Evolutionary conservation across 2,329 filamentous ascomycete genomes (phyloP).

Genomic region (Beauveria caledonica): DNA sequence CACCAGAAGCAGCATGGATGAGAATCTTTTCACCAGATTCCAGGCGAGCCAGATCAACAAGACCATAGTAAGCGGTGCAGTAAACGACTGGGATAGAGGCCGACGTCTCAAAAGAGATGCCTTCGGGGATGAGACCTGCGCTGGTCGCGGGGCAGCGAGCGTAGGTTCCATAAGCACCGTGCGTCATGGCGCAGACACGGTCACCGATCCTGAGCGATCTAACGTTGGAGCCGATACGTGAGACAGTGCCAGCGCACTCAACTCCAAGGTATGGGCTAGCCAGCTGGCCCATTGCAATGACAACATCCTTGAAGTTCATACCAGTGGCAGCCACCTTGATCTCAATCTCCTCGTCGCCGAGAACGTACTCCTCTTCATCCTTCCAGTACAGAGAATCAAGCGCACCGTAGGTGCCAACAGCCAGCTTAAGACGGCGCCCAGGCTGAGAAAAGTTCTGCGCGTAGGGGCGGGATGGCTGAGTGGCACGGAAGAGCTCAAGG

Average conservation of each 20-base stretch:
- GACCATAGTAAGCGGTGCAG: conserved; percentile 31
- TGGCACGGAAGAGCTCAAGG: conserved; percentile 20
- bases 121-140: conserved; percentile 29
- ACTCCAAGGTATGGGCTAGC: conserved; percentile 26
- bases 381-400: conserved; percentile 34
- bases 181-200: conserved; percentile 52
- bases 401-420: conserved; percentile 30
- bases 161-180: conserved; percentile 26
- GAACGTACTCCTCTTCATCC: conserved; percentile 22
- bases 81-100: conserved; percentile 34
- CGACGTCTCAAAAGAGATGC: conserved; percentile 28
- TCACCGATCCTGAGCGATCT: conserved; percentile 60
- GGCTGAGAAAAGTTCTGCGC: conserved; percentile 30
- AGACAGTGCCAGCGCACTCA: conserved; percentile 32
- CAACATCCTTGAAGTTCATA: conserved; percentile 39
- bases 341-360: conserved; percentile 31
- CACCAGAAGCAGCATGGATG: conserved; percentile 31
- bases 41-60: conserved; percentile 31
- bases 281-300: conserved; percentile 34
- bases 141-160: conserved; percentile 25
- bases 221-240: conserved; percentile 50
- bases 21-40: conserved; percentile 30
- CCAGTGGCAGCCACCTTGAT: conserved; percentile 35
- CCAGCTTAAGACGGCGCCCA: conserved; percentile 26
- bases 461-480: conserved; percentile 19